Evolutionary conservation across 2,329 filamentous ascomycete genomes (phyloP), one percentile per base, ranked within the genome.

Genomic region (Fusarium sp.): DNA sequence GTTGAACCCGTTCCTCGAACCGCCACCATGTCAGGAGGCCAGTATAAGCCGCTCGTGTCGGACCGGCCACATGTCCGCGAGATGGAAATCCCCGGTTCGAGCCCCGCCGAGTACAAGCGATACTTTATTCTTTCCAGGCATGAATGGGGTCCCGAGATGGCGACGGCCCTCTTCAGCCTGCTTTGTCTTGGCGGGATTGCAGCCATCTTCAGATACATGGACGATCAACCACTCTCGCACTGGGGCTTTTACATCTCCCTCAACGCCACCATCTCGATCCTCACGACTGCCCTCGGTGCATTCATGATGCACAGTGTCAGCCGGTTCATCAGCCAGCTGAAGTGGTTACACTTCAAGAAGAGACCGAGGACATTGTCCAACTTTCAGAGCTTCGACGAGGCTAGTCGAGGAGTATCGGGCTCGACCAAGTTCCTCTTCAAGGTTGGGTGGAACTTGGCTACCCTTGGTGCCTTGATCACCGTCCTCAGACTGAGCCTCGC

Each of bases 291-390:
- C 20, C 71, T 63, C 20, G 37, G 59, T 22, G 65, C 68, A 2
- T 9, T 47, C 14, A 30, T 73, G 33, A 69, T 71, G 71, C 62
- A 69, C 25, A 45, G 40, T 4, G 65, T 71, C n/a, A 69, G 71
- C 45, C 45, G 54, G 10, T 73, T 62, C 22, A 71, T 73, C 30
- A 56, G 62, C 22, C 71, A 73, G 30, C 54, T 73, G 22, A 73
- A 73, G 40, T 73, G 68, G 71, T 50, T 69, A 12, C 25, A 71
- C 54, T 73, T 71, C 65, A 71, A 59, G n/a, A 27, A 38, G n/a
- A 20, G 32, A 1, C 62, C 65, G 4, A 50, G 43, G 7, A 37
- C 50, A 12, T 37, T 73, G 6, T 3, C n/a, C 8, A 25, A 63
- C 20, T 57, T 73, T 47, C 52, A 69, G 58, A 61, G 22, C 40